Conservation (phyloP, 2,329 filamentous ascomycete genomes). For the Colletotrichum filicis region DNA sequence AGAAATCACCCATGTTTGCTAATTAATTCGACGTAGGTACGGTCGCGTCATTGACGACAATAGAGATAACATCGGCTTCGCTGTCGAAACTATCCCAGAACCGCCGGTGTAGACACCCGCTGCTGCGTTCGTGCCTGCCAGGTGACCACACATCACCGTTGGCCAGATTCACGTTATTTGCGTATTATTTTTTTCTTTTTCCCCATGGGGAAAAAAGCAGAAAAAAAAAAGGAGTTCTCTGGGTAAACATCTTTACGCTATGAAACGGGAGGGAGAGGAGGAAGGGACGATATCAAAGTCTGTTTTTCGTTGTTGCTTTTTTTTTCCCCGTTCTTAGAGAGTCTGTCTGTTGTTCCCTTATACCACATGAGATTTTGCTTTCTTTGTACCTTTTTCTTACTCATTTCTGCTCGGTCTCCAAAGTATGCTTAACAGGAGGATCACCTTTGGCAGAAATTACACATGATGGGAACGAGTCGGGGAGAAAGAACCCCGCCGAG, state of each 20-base stretch:
- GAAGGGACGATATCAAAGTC: background rate
- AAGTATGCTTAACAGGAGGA: background rate
- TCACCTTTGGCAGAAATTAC: too few species aligned
- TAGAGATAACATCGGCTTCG: constrained; percentile 68
- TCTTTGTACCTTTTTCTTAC: background rate
- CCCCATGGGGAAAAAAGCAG: background rate
- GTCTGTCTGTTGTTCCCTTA: background rate
- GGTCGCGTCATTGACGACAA: constrained; percentile 73
- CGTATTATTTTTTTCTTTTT: background rate
- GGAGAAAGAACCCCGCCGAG: background rate
- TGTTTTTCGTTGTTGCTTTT: background rate
- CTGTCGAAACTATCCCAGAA: constrained; percentile 30
- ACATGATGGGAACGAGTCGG: background rate
- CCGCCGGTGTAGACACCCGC: background rate
- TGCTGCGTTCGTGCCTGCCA: too few species aligned
- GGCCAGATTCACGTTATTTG: background rate
- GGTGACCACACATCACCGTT: background rate
- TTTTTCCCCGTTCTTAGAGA: background rate
- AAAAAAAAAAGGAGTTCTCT: background rate
- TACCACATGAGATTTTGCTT: background rate
- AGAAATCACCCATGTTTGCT: background rate
- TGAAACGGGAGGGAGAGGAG: background rate
- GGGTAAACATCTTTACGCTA: background rate
- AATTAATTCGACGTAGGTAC: constrained; percentile 48
- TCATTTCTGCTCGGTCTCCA: too few species aligned